Base-by-base conservation (phyloP, 2,329 filamentous ascomycete species). In the Trichophyton verrucosum region DNA sequence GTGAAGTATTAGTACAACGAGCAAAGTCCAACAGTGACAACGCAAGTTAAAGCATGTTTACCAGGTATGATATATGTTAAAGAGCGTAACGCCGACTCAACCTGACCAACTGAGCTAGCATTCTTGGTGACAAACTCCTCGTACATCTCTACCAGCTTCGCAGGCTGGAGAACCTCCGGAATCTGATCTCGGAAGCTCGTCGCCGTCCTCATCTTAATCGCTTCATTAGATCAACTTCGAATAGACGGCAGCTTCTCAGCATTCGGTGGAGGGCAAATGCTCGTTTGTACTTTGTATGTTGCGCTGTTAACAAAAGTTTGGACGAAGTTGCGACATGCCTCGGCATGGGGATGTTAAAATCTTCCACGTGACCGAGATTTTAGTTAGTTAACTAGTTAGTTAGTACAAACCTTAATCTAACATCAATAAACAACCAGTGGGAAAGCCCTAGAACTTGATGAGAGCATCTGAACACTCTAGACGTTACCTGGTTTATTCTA, bases 51-150 rank as follows among this genome's bases (percentile, higher is more conserved):
- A 11, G 44, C 17, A 40, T 42, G 59, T 47, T 36, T 56, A 72
- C 88, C 91, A 61, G 92, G 94, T 57, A 97, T 94, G 66, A 99
- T 91, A 73, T 99, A 99, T 56, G 92, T 96, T 65, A 99, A 77
- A 30, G 91, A 96, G 44, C 94, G 85, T 70, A 99, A 78, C 13
- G 91, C 90, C 64, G 89, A 95, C 78, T 99, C 94, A 65, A 99
- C 92, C 77, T 96, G 91, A 57, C 90, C 89, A 59, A 99, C 91
- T 62, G 95, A 90, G 70, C 90, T 87, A 63, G 91, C 86, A 73
- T 99, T 99, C 77, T 92, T 94, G 64, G 89, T 88, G 77, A 99
- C 92, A 76, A 97, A 96, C 65, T 94, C 86, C 61, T 76, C 74
- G 59, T 76, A 76, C 24, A 74, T 63, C 38, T 67, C 68, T 17